Base-by-base conservation (phyloP, 306 rosid species). In the Myrica gale region DNA sequence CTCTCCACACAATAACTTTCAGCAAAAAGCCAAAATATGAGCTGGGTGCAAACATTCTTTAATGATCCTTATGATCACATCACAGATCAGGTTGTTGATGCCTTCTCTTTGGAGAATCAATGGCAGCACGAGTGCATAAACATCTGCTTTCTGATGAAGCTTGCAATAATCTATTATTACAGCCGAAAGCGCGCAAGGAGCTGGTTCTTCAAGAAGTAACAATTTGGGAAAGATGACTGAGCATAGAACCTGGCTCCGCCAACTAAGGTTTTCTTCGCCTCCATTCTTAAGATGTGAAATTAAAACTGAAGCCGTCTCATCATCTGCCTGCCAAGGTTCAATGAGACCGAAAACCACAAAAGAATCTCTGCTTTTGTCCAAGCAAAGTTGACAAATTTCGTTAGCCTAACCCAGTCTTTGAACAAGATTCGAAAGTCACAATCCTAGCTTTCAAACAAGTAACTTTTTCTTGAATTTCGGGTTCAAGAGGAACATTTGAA, bases 181-280 rank as follows among this genome's bases (percentile, higher is more conserved):
- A 41, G 75, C 58, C 68, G 78, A 45, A 54, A 84, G 71, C 23
- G 81, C 78, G 17, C 85, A 79, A 10, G 85, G 68, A 45, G 85
- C 83, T 16, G 83, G 83, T 56, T 63, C 76, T 71, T 84, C 76
- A 41, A 84, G 83, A 10, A 71, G 45, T 54, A 81, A 67, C 16
- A 81, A 39, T 70, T 84, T 84, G 43, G 85, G 88, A 17, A 81
- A 81, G 76, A 84, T 63, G 61, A 81, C 26, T 13, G 85, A 81
- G 76, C 85, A 77, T 37, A 84, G 69, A 81, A 81, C 88, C 39
- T 81, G 83, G 76, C 85, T 78, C 5, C 81, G 81, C 83, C 85
- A 81, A 63, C 23, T 21, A 42, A 75, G 58, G 74, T 65, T 81
- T 19, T 84, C 79, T 54, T 84, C 78, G 5, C 21, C 71, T 77